Conservation (phyloP, 202 grass and related monocot genomes). For the Brachypodium distachyon region DNA sequence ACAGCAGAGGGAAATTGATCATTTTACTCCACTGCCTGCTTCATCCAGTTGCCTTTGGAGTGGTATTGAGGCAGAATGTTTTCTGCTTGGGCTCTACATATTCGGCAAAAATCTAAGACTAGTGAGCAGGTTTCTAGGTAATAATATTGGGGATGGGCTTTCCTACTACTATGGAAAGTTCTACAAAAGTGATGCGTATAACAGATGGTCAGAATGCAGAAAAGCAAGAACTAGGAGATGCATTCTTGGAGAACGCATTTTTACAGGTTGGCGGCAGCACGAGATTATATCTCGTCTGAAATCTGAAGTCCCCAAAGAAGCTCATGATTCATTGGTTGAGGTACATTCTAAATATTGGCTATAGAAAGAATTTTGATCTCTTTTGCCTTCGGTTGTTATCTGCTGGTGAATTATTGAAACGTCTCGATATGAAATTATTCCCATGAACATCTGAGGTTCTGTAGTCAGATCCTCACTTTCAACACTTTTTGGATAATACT, state of each 20-base stretch:
- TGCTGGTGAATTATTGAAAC: constrained; percentile 1
- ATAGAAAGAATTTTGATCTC: neutral
- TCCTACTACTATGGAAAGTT: constrained; percentile 87
- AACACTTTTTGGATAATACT: neutral
- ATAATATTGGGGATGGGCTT: constrained; percentile 55
- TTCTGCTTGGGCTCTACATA: constrained; percentile 91
- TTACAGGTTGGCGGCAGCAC: constrained; percentile 78
- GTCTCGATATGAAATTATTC: constrained; percentile 12
- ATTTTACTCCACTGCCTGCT: constrained; percentile 45
- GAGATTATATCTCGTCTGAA: constrained; percentile 70
- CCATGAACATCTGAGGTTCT: constrained; percentile 9
- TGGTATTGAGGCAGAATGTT: constrained; percentile 43
- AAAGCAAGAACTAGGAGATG: constrained; percentile 66
- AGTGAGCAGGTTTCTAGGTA: constrained; percentile 49
- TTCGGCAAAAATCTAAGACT: constrained; percentile 78
- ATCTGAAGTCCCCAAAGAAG: constrained; percentile 38
- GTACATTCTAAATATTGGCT: constrained; percentile 29
- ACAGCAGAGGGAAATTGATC: constrained; percentile 18
- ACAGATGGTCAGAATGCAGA: constrained; percentile 83
- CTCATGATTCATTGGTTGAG: constrained; percentile 52
- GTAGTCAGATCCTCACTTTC: neutral
- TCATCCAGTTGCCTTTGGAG: constrained; percentile 45
- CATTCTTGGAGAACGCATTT: constrained; percentile 77
- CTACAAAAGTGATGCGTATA: constrained; percentile 44
- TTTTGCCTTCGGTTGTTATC: neutral